These are phyloP conservation scores for Aphanomyces stellatus DNA, from an alignment of 352 stramenopile species.

Conservation along the genomic window DNA sequence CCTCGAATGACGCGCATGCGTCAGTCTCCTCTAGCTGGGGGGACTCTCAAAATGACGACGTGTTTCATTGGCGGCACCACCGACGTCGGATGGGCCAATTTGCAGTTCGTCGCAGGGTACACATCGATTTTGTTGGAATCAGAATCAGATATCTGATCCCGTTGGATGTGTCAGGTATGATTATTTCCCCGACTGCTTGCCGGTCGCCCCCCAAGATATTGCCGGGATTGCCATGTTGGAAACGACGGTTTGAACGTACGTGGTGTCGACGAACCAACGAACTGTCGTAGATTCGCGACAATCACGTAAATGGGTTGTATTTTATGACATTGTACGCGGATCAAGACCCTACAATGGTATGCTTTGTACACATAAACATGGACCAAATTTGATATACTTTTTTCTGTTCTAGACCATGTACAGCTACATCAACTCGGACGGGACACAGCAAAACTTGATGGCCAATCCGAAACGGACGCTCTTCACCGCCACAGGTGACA, in stretches of 20 bases:
- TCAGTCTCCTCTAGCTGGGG: neutral
- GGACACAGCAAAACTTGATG: neutral
- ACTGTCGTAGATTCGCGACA: neutral
- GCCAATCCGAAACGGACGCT: neutral
- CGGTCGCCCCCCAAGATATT: neutral
- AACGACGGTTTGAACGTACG: conserved; percentile 11
- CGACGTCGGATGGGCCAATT: conserved; percentile 7
- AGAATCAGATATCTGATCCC: too few species aligned
- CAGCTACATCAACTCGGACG: conserved; percentile 5
- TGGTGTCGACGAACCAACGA: neutral
- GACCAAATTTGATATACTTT: neutral
- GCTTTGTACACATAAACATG: neutral
- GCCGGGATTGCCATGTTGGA: conserved; percentile 18
- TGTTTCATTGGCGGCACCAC: conserved; percentile 12
- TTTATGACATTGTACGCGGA: conserved; percentile 10
- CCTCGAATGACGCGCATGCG: neutral
- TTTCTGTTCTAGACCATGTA: neutral
- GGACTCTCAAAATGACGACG: neutral
- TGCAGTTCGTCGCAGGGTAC: conserved; percentile 15
- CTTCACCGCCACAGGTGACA: neutral
- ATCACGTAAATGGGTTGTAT: conserved; percentile 7
- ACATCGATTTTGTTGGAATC: neutral
- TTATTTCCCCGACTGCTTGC: conserved; percentile 9
- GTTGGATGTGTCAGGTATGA: too few species aligned
- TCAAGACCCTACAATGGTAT: neutral